Evolutionary conservation across 345 rosid genomes (phyloP).

Genomic region (Conringia planisiliqua): DNA sequence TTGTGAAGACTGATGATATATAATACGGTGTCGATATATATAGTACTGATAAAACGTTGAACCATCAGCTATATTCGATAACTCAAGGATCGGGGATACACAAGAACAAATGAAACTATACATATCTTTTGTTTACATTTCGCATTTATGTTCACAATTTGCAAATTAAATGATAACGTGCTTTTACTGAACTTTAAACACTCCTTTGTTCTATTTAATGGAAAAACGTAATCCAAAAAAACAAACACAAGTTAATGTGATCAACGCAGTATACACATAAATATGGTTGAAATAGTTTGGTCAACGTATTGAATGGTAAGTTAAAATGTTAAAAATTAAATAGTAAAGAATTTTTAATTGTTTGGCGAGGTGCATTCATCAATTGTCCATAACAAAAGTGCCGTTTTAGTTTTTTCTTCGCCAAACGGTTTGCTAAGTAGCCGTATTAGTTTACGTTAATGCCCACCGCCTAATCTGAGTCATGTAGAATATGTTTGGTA

Average conservation of each 20-base stretch:
- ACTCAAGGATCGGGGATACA: constrained; percentile 12
- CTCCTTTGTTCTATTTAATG: background rate
- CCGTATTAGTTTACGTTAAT: background rate
- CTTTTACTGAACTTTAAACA: background rate
- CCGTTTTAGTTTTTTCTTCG: background rate
- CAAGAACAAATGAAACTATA: background rate
- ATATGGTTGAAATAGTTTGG: constrained; percentile 5
- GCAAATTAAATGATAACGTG: background rate
- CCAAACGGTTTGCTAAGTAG: too few species aligned
- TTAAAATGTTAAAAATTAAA: background rate
- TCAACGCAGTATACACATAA: background rate
- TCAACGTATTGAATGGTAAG: background rate
- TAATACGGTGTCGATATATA: background rate
- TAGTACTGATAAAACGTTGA: constrained; percentile 3
- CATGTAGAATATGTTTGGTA: background rate
- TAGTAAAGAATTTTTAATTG: background rate
- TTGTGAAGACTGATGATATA: background rate
- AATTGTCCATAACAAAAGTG: background rate
- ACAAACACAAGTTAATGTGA: background rate
- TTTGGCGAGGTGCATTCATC: background rate
- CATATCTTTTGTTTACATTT: background rate
- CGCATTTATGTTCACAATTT: background rate
- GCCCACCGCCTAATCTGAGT: background rate
- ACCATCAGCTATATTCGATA: constrained; percentile 23
- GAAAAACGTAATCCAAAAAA: background rate